phyloP scores from a whole-genome alignment of 2,329 filamentous ascomycete genomes.

The Ascochyta viciae-villosae region DNA sequence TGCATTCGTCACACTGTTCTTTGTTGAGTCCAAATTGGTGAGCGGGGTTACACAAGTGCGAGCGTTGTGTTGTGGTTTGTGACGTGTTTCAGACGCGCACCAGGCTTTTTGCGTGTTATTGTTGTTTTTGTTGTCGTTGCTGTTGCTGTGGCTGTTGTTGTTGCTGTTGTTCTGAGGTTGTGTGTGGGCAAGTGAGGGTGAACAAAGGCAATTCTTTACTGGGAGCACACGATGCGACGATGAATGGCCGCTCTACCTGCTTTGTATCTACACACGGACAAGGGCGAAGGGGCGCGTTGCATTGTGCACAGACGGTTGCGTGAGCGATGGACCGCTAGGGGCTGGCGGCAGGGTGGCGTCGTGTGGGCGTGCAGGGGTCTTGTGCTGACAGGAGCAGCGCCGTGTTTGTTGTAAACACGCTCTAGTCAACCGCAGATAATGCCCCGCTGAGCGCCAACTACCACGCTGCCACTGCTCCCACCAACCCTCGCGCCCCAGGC shows the following conservation, averaged over 20 bases:
- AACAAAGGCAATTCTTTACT: too few relatives aligned
- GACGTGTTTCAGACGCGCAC: conserved; percentile 14
- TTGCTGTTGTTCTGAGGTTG: neutral
- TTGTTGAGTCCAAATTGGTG: conserved; percentile 1
- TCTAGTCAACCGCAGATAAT: conserved; percentile 4
- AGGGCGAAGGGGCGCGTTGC: too few relatives aligned
- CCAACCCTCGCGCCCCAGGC: neutral
- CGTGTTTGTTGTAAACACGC: conserved; percentile 7
- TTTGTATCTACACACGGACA: too few relatives aligned
- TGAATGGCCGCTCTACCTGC: too few relatives aligned
- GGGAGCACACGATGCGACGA: too few relatives aligned
- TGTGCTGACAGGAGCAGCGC: neutral
- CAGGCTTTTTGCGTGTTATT: neutral
- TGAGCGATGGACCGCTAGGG: neutral
- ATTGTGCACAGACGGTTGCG: conserved; percentile 8
- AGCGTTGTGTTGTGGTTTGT: conserved; percentile 8
- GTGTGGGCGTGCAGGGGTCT: neutral
- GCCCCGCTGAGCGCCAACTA: conserved; percentile 8
- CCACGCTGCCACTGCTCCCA: neutral
- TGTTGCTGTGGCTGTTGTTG: neutral
- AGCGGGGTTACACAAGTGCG: conserved; percentile 11
- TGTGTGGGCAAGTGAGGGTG: too few relatives aligned
- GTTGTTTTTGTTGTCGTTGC: neutral
- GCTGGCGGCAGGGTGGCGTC: neutral
- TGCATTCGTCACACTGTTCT: neutral